Evolutionary conservation across 2,329 filamentous ascomycete species (phyloP), one percentile per base, ranked within the genome.

Genomic region (Cordyceps farinosa): DNA sequence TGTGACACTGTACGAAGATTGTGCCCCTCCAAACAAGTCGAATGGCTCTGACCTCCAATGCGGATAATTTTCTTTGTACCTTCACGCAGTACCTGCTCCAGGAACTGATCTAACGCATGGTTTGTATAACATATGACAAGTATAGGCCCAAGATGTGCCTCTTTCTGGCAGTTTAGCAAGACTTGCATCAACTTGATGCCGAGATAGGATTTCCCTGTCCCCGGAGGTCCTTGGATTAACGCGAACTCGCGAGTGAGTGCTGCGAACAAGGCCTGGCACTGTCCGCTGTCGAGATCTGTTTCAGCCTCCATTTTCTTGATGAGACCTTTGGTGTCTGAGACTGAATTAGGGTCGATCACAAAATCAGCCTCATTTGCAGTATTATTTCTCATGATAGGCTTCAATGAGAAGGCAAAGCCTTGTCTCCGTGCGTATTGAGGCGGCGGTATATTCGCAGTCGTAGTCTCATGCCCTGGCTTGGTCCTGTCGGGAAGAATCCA

Each of bases 161-260:
- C 64, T 0, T 50, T n/a, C 57, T 77, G 78, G 61, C 79, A 79
- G 5, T 69, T 69, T 3, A 88, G 69, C 4, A 88, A 69, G 0
- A 80, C 76, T 62, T 82, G 81, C 62, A 88, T 79, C 6, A 90
- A 69, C 42, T 82, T 77, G 1, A 85, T 78, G 1, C 87, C 87
- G 0, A 83, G 78, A 66, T 82, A 89, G 1, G 79, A 83, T 69
- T 91, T 90, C 0, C 88, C 88, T 0, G 88, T 90, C 0, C 88
- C 88, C 0, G 88, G 88, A 0, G 88, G 88, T 0, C 88, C 88
- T 74, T 91, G 87, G 10, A 90, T 87, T 2, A 90, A 77, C 1
- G 85, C 82, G 22, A 88, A 74, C 38, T 80, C 78, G 0, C 80
- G 77, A 0, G 76, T 79, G 0, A 91, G 73, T 1, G 84, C 79